phyloP scores from a whole-genome alignment of 2,329 filamentous ascomycete genomes.

The Ilyonectria sp. region DNA sequence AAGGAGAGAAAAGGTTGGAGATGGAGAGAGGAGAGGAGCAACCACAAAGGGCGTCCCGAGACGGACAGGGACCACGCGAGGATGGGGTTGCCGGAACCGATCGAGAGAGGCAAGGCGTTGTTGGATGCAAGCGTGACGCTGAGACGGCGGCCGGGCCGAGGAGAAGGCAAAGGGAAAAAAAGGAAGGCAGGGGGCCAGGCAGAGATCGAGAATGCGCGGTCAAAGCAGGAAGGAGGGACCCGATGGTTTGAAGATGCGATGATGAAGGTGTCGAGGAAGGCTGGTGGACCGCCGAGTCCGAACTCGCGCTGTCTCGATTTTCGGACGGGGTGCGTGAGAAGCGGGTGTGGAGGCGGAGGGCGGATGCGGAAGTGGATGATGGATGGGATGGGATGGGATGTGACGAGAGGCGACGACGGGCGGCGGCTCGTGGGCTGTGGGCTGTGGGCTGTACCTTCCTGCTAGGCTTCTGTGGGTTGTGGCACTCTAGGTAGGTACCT shows the following conservation, averaged over 20 bases:
- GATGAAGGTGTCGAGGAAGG: not conserved
- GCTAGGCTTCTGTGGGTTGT: constrained; percentile 7
- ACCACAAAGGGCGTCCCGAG: constrained; percentile 12
- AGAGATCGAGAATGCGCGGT: not conserved
- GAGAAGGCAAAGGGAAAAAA: constrained; percentile 1
- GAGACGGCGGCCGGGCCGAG: constrained; percentile 29
- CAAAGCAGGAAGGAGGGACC: not conserved
- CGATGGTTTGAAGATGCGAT: not conserved
- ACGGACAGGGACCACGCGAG: constrained; percentile 12
- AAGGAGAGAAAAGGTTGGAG: constrained; percentile 3
- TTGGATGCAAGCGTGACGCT: constrained; percentile 23
- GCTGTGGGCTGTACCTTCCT: not conserved
- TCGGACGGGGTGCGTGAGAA: constrained; percentile 13
- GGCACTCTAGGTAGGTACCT: not conserved
- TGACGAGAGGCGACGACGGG: constrained; percentile 13
- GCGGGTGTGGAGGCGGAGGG: constrained; percentile 30
- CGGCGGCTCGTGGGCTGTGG: constrained; percentile 14
- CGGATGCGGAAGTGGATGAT: constrained; percentile 27
- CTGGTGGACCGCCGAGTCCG: constrained; percentile 13
- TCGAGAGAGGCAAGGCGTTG: constrained; percentile 22
- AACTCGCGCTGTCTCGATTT: constrained; percentile 20
- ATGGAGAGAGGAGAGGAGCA: constrained; percentile 5
- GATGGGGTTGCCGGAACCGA: constrained; percentile 16
- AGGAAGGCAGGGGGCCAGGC: constrained; percentile 4
- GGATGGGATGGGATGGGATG: constrained; percentile 15